Evolutionary conservation across 2,329 filamentous ascomycete species (phyloP).

Genomic region (Aotearoamyces nothofagi): DNA sequence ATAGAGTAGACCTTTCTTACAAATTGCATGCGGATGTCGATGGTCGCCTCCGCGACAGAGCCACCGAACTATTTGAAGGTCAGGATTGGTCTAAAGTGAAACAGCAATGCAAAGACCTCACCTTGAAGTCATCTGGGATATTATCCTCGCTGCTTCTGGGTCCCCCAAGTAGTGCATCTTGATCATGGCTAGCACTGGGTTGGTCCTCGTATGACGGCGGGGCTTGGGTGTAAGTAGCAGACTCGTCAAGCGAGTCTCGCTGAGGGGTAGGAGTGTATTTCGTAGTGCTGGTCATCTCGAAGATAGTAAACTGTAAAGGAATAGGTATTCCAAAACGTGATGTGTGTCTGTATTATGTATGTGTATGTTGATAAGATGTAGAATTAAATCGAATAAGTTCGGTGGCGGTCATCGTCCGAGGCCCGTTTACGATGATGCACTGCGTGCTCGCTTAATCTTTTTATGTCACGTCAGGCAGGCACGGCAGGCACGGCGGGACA

Average conservation of each 20-base stretch:
- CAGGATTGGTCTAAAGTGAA: conserved; percentile 4
- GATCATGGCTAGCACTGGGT: conserved; percentile 36
- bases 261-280: conserved; percentile 76
- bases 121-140: conserved; percentile 94
- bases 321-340: no score
- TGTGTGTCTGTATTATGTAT: no score
- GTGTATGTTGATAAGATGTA: no score
- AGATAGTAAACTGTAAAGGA: no score
- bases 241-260: conserved; percentile 71
- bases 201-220: conserved; percentile 68
- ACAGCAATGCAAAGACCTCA: conserved; percentile 20
- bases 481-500: no score
- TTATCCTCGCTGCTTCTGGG: conserved; percentile 78
- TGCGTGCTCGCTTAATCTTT: no score
- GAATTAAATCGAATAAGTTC: no score
- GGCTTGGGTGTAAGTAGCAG: conserved; percentile 49
- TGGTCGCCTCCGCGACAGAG: conserved; percentile 79
- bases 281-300: conserved; percentile 54
- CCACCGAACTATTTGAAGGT: conserved; percentile 57
- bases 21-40: conserved; percentile 95
- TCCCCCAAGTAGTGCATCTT: conserved; percentile 41
- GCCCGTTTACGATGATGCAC: no score
- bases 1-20: conserved; percentile 97
- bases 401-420: no score
- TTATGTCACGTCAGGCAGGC: no score